Percentiles rank a stretch among this genome's conserved stretches.
Conservation (phyloP, 495 filamentous ascomycete species). For the Penicillium parvum region DNA sequence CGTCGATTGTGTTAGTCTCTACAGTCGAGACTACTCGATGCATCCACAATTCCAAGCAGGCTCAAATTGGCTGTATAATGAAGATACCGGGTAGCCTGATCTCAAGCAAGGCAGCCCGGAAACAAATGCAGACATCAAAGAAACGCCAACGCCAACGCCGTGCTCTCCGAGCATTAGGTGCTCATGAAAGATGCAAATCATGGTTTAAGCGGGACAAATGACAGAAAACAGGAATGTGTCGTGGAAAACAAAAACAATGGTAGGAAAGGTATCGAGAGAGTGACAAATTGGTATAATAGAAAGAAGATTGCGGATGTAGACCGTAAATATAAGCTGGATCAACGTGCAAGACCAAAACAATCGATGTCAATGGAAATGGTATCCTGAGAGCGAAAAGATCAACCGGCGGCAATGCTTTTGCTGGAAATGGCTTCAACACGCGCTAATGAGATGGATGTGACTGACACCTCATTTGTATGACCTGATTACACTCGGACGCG, state of each 20-base stretch:
- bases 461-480: too few species aligned
- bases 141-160: conserved; percentile 22
- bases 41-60: neutral
- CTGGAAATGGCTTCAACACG: conserved; percentile 19
- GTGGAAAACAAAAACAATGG: neutral
- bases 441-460: conserved; percentile 16
- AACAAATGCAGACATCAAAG: conserved; percentile 2
- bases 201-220: conserved; percentile 1
- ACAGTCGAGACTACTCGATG: conserved; percentile 4
- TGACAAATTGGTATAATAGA: neutral
- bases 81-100: conserved; percentile 1
- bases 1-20: neutral
- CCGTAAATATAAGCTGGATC: neutral
- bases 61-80: neutral
- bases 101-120: neutral
- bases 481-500: conserved; percentile 24
- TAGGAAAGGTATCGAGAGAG: neutral
- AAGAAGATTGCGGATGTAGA: too few species aligned
- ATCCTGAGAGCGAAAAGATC: conserved; percentile 6
- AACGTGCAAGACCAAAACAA: conserved; percentile 4
- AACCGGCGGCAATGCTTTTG: conserved; percentile 19
- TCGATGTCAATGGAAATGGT: conserved; percentile 7
- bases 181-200: conserved; percentile 20
- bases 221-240: neutral
- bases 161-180: conserved; percentile 12